Evolutionary conservation across 2,329 filamentous ascomycete species (phyloP).

Genomic region (Cercospora berteroae): DNA sequence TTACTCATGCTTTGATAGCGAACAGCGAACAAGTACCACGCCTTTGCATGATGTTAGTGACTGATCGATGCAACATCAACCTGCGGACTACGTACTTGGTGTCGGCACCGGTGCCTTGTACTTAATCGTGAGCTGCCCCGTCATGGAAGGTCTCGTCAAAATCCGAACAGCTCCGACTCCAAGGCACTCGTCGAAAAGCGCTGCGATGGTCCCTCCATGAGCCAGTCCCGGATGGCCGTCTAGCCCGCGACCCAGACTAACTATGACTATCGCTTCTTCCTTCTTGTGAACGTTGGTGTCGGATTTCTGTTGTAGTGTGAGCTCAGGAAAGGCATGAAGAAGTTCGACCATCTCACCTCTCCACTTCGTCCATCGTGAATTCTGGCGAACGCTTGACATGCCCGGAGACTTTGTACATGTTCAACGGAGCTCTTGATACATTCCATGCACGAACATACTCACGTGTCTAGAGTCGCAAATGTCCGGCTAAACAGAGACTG

Average conservation of each 20-base stretch:
- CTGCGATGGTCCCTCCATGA: constrained; percentile 16
- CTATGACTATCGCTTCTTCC: constrained; percentile 15
- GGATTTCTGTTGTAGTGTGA: neutral
- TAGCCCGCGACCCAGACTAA: constrained; percentile 13
- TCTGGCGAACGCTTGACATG: constrained; percentile 13
- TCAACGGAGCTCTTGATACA: neutral
- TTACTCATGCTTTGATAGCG: constrained; percentile 4
- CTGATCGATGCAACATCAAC: neutral
- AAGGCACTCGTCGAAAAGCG: constrained; percentile 17
- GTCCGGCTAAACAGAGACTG: constrained; percentile 15
- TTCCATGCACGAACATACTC: neutral
- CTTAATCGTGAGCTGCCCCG: constrained; percentile 14
- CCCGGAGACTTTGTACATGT: neutral
- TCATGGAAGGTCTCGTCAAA: constrained; percentile 10
- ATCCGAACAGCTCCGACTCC: constrained; percentile 9
- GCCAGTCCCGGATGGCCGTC: constrained; percentile 16
- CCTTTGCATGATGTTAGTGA: neutral
- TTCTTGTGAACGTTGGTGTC: constrained; percentile 2
- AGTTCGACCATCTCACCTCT: neutral
- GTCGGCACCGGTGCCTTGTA: constrained; percentile 17
- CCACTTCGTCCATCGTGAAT: neutral
- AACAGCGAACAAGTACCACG: constrained; percentile 15
- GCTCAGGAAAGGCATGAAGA: neutral
- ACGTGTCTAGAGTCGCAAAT: constrained; percentile 15
- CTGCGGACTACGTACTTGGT: constrained; percentile 4